A percentile compares a stretch with the other conserved stretches of the same genome.
These are phyloP conservation scores for Aquanectria penicillioides DNA, from an alignment of 2,329 filamentous ascomycete genomes.

Conservation along the genomic window DNA sequence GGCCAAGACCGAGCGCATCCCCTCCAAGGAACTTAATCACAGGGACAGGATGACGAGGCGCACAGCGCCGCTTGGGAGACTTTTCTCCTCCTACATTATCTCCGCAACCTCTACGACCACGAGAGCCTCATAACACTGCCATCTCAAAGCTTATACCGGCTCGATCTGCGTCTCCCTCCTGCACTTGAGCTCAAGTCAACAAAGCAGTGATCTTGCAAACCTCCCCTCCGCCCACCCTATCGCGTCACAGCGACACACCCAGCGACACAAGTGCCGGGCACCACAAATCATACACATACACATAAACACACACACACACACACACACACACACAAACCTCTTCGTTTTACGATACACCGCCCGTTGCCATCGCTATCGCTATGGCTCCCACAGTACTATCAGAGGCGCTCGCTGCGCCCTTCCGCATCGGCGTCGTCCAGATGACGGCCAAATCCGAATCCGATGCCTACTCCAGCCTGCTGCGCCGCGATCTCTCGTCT, in stretches of 20 bases:
- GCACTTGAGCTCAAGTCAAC: no score
- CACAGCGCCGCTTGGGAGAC: conserved; percentile 2
- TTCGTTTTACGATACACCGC: neutral
- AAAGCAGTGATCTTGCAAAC: no score
- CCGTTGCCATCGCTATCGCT: neutral
- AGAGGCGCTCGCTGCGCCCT: conserved; percentile 26
- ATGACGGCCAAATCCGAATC: conserved; percentile 18
- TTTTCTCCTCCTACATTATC: conserved; percentile 21
- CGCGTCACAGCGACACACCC: no score
- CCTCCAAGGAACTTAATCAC: conserved; percentile 31
- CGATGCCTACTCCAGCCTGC: conserved; percentile 42
- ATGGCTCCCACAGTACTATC: conserved; percentile 36
- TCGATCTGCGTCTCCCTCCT: no score
- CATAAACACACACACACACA: neutral
- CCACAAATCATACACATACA: no score
- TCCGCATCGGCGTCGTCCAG: conserved; percentile 25
- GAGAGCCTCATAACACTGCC: neutral
- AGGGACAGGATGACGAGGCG: conserved; percentile 38
- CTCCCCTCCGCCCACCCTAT: no score
- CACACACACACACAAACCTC: neutral
- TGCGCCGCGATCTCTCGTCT: conserved; percentile 62
- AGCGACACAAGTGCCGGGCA: no score
- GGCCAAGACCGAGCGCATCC: conserved; percentile 20
- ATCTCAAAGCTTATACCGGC: no score
- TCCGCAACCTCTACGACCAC: neutral